Evolutionary conservation across 2,329 filamentous ascomycete genomes (phyloP).

Genomic region (Cladosporium sp.): DNA sequence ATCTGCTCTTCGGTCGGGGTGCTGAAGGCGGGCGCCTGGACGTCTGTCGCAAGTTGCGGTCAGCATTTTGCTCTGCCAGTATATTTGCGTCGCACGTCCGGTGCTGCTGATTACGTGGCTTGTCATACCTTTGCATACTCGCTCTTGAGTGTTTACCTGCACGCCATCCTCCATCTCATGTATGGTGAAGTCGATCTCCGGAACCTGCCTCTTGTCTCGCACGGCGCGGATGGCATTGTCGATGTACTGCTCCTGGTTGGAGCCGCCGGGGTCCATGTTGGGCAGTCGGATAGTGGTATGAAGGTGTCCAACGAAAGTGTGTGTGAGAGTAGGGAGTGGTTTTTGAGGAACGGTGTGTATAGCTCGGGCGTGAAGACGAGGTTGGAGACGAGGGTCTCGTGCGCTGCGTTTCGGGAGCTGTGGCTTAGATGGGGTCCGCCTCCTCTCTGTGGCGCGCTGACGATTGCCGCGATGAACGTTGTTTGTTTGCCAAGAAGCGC

Average conservation of each 20-base stretch:
- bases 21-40: constrained; percentile 91
- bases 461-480: background rate
- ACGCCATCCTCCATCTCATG: constrained; percentile 97
- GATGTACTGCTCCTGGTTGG: constrained; percentile 45
- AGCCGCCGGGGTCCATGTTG: constrained; percentile 26
- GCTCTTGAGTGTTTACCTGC: constrained; percentile 90
- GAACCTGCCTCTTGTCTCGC: constrained; percentile 87
- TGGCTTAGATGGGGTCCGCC: constrained; percentile 7
- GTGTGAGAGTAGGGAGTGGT: background rate
- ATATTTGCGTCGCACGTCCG: background rate
- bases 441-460: constrained; percentile 7
- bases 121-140: constrained; percentile 87
- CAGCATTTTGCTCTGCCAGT: constrained; percentile 3
- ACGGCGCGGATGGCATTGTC: constrained; percentile 91
- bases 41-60: constrained; percentile 54
- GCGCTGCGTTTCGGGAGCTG: constrained; percentile 7
- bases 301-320: background rate
- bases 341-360: no score
- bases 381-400: constrained; percentile 9
- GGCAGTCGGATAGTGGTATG: background rate
- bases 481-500: background rate
- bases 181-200: constrained; percentile 97
- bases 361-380: constrained; percentile 2
- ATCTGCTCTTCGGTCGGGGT: constrained; percentile 93
- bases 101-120: background rate